Evolutionary conservation across 2,329 filamentous ascomycete genomes (phyloP).

Genomic region (Volutella citrinella): DNA sequence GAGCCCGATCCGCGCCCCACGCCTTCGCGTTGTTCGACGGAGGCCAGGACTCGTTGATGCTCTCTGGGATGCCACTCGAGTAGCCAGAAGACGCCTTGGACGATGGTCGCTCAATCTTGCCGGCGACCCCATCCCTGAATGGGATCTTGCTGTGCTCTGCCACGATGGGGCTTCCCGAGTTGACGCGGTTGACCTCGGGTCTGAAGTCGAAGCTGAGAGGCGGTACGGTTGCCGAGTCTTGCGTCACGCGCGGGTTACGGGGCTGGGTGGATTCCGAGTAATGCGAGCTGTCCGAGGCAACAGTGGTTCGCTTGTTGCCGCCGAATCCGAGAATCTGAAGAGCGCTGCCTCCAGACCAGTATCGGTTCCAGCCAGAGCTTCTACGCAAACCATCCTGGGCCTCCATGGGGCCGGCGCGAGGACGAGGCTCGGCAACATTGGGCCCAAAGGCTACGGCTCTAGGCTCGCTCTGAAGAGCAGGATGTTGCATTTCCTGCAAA

Average conservation of each 20-base stretch:
- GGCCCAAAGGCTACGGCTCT: constrained; percentile 39
- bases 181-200: constrained; percentile 62
- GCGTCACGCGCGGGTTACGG: constrained; percentile 47
- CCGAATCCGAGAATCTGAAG: constrained; percentile 64
- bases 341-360: constrained; percentile 72
- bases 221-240: constrained; percentile 68
- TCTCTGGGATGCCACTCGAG: constrained; percentile 64
- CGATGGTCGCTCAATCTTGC: constrained; percentile 56
- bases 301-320: constrained; percentile 45
- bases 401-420: constrained; percentile 30
- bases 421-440: constrained; percentile 32
- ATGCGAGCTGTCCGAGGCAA: constrained; percentile 55
- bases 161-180: constrained; percentile 67
- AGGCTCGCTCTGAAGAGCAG: constrained; percentile 36
- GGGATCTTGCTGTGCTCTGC: constrained; percentile 54
- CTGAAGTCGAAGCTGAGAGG: constrained; percentile 64
- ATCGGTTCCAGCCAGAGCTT: constrained; percentile 74
- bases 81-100: constrained; percentile 54
- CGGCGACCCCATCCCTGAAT: constrained; percentile 56
- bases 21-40: constrained; percentile 41
- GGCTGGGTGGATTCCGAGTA: constrained; percentile 42
- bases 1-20: constrained; percentile 49
- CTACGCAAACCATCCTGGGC: constrained; percentile 47
- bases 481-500: constrained; percentile 39
- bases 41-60: constrained; percentile 57